Evolutionary conservation across 345 rosid species (phyloP), one percentile per base, ranked within the genome.

Genomic region (Cardamine resedifolia): DNA sequence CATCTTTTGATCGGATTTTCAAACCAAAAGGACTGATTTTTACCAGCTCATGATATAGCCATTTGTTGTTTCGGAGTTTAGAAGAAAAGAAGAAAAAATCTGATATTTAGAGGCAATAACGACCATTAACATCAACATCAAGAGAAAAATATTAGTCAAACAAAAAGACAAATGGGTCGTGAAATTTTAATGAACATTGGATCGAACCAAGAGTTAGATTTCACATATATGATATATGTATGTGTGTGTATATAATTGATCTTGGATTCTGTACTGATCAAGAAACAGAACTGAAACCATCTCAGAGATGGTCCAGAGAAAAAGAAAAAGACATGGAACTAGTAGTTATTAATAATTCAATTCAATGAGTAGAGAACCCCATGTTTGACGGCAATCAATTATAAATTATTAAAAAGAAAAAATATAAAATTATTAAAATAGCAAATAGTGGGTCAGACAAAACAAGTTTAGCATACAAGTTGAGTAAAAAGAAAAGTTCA

Each of bases 1-100:
- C 85, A 82, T 90, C 39, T 70, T 72, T 30, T 0, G 41, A 19
- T 36, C 31, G 68, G 67, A 57, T 39, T 59, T 44, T 60, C 38
- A 36, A 66, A 52, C 28, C 47, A 5, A 66, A 39, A 72, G 45
- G 39, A 59, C 34, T 28, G 58, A 18, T 55, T 58, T 75, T 51
- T 73, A 68, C 49, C 1, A 11, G 70, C 39, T 75, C 30, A 31
- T 51, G 44, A 65, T 31, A 62, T 44, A 45, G 2, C 21, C 68
- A 64, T 71, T 58, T 45, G 68, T 24, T 16, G 41, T 23, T 36
- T 38, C 30, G 0, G 34, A 31, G 34, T 45, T n/a, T 31, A 45
- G 15, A 28, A 26, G 21, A 34, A 20, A 26, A n/a, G 11, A 12
- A 3, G 8, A 21, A 8, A 31, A n/a, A 6, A 11, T 49, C 56